phyloP scores from a whole-genome alignment of 768 basidiomycete genomes.

The Russula griseocarnosa region DNA sequence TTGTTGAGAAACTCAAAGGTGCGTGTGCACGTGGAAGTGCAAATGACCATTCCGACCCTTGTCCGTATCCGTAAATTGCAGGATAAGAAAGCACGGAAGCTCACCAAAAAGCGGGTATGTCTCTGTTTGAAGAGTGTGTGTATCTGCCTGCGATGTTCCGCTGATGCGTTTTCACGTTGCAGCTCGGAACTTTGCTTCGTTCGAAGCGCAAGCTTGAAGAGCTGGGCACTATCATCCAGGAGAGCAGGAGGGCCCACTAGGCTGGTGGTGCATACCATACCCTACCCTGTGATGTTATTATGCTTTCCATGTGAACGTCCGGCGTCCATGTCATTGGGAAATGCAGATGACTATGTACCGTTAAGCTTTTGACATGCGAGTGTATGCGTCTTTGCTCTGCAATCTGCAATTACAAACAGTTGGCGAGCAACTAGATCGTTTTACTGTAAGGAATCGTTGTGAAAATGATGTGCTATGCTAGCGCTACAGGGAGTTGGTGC shows the following conservation, averaged over 20 bases:
- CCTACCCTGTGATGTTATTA: slow-evolving; percentile 3
- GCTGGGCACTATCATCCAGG: slow-evolving; percentile 85
- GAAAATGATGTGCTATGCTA: neutral
- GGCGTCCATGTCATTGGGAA: neutral
- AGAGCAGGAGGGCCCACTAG: slow-evolving; percentile 74
- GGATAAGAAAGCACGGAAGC: slow-evolving; percentile 99
- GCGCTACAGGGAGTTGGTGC: neutral
- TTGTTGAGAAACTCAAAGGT: slow-evolving; percentile 96
- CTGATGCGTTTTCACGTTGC: slow-evolving; percentile 22
- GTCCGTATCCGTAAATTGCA: slow-evolving; percentile 32
- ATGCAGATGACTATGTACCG: slow-evolving; percentile 22
- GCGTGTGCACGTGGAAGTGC: slow-evolving; percentile 32
- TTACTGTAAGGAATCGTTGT: neutral
- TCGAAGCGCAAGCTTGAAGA: slow-evolving; percentile 99
- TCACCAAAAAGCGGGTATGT: slow-evolving; percentile 98
- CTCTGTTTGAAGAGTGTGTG: slow-evolving; percentile 29
- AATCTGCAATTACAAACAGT: neutral
- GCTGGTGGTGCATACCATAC: neutral
- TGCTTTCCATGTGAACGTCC: neutral
- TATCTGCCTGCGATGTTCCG: slow-evolving; percentile 3
- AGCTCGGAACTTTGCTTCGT: slow-evolving; percentile 97
- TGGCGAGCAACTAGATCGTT: neutral
- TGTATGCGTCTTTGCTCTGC: slow-evolving; percentile 17
- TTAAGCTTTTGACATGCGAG: slow-evolving; percentile 18
- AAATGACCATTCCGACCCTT: neutral